A percentile compares a stretch with the other conserved stretches of the same genome.
Evolutionary conservation across 495 filamentous ascomycete genomes (phyloP).

Genomic region (Talaromyces wortmannii): DNA sequence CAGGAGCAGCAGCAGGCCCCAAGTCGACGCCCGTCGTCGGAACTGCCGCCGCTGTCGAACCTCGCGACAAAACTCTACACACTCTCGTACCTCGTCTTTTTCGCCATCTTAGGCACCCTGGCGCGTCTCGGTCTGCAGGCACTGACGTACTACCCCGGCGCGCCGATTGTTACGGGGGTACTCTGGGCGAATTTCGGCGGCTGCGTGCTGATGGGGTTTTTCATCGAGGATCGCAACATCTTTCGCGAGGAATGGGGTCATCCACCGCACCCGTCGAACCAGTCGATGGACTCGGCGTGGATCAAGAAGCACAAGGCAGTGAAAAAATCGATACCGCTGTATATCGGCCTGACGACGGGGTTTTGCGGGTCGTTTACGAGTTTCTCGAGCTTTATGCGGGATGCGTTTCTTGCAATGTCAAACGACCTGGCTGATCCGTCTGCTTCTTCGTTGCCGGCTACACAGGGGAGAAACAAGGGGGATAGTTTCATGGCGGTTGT

Average conservation of each 20-base stretch:
- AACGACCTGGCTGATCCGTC: constrained; percentile 59
- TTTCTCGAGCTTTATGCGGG: constrained; percentile 86
- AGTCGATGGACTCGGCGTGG: constrained; percentile 15
- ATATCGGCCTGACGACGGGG: constrained; percentile 86
- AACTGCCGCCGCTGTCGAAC: constrained; percentile 32
- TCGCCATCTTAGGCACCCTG: constrained; percentile 82
- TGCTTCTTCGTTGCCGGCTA: constrained; percentile 10
- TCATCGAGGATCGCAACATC: constrained; percentile 70
- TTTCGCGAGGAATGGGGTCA: constrained; percentile 63
- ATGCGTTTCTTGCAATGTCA: constrained; percentile 74
- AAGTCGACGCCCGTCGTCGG: neutral
- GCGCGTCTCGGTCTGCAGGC: constrained; percentile 76
- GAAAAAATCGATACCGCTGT: constrained; percentile 84
- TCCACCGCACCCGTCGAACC: constrained; percentile 7
- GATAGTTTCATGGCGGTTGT: constrained; percentile 77
- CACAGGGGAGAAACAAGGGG: constrained; percentile 25
- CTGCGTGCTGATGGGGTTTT: constrained; percentile 76
- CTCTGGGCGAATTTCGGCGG: constrained; percentile 93
- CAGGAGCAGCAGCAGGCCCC: no score
- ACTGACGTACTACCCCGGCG: constrained; percentile 72
- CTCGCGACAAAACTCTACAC: constrained; percentile 69
- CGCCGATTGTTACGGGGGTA: constrained; percentile 65
- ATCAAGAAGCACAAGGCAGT: constrained; percentile 44
- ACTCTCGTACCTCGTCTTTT: constrained; percentile 74
- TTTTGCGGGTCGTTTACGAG: constrained; percentile 92